A percentile compares a stretch with the other conserved stretches of the same genome.
Conservation (phyloP, 768 basidiomycete genomes). For the Boletus barrowsii region DNA sequence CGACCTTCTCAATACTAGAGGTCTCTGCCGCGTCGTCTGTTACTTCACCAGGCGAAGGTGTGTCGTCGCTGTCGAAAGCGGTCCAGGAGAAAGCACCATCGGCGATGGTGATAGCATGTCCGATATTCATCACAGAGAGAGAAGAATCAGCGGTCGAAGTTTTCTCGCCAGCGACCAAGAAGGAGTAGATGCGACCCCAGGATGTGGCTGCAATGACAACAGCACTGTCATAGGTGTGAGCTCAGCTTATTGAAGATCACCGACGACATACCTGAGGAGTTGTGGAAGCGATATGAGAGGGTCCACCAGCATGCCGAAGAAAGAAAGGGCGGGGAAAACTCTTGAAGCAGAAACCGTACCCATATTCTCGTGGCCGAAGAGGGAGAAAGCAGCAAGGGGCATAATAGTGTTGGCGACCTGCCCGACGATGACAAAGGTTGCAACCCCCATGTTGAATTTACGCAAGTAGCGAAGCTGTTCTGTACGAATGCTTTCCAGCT, state of each 20-base stretch:
- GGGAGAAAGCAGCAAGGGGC: conserved; percentile 32
- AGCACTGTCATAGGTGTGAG: conserved; percentile 13
- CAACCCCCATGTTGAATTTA: conserved; percentile 22
- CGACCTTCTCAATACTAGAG: conserved; percentile 6
- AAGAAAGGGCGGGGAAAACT: conserved; percentile 29
- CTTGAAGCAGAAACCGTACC: conserved; percentile 17
- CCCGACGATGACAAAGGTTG: conserved; percentile 26
- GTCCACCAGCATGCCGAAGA: conserved; percentile 32
- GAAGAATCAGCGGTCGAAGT: background rate
- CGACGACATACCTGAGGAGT: conserved; percentile 22
- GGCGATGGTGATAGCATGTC: conserved; percentile 18
- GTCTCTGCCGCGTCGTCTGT: conserved; percentile 3
- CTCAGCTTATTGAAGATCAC: background rate
- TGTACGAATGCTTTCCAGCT: conserved; percentile 21
- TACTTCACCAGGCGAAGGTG: background rate
- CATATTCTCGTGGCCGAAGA: conserved; percentile 29
- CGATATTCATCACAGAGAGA: conserved; percentile 5
- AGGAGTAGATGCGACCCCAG: conserved; percentile 28
- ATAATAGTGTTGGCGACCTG: conserved; percentile 29
- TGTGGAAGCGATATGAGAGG: conserved; percentile 30
- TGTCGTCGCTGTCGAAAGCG: conserved; percentile 2
- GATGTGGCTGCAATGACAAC: conserved; percentile 25
- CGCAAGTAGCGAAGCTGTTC: conserved; percentile 26
- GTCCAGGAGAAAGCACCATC: conserved; percentile 27
- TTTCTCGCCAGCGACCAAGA: conserved; percentile 28